These are phyloP conservation scores for Rhodotorula mucilaginosa DNA, from an alignment of 1,284 basidiomycete species.

Conservation along the genomic window DNA sequence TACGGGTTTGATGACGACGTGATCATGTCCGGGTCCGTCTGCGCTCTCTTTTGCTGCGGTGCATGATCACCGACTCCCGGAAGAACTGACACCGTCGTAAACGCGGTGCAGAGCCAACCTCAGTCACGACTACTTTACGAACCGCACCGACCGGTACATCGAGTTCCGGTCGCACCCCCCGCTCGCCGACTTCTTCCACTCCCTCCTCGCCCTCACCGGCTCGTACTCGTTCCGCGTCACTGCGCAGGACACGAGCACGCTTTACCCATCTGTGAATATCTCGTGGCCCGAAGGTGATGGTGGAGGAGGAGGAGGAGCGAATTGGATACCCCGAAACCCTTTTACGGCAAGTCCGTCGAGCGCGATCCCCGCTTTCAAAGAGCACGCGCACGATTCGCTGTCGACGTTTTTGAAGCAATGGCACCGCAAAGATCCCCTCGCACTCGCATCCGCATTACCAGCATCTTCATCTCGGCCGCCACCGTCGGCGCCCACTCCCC, in stretches of 20 bases:
- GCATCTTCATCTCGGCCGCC: conserved; percentile 24
- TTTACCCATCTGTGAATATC: conserved; percentile 22
- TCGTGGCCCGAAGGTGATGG: conserved; percentile 18
- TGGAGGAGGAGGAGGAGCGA: background rate
- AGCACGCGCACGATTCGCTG: conserved; percentile 8
- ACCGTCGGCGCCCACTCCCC: background rate
- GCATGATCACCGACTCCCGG: background rate
- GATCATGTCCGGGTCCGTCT: conserved; percentile 81
- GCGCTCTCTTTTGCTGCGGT: background rate
- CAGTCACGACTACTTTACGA: conserved; percentile 87
- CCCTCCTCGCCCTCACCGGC: conserved; percentile 68
- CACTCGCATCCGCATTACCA: conserved; percentile 30
- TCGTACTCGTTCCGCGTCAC: conserved; percentile 62
- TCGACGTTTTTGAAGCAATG: conserved; percentile 4
- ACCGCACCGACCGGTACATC: conserved; percentile 92
- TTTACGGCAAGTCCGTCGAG: conserved; percentile 4
- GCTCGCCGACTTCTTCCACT: conserved; percentile 77
- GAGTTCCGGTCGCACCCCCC: conserved; percentile 63
- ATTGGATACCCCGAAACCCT: conserved; percentile 15
- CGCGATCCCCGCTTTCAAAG: conserved; percentile 6
- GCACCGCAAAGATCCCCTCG: background rate
- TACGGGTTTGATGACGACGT: conserved; percentile 91
- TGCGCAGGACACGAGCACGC: conserved; percentile 28
- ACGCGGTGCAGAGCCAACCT: conserved; percentile 75
- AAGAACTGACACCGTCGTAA: background rate